Conservation (phyloP, 495 filamentous ascomycete genomes). For the Clavariopsis aquatica region DNA sequence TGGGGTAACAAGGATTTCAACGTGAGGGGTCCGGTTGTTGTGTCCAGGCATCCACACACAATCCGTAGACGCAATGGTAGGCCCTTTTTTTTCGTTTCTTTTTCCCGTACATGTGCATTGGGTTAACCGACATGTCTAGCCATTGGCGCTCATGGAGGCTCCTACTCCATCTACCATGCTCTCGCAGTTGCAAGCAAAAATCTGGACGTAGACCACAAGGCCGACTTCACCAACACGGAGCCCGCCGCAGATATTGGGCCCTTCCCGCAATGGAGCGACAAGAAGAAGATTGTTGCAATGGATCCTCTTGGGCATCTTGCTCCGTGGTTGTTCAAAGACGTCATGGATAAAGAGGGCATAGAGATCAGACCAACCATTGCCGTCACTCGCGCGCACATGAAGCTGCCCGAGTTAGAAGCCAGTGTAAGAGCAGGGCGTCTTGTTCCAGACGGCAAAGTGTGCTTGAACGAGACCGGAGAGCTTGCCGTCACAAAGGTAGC, state of each 20-base stretch:
- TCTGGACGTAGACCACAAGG: slow-evolving; percentile 78
- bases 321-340: slow-evolving; percentile 74
- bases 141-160: slow-evolving; percentile 86
- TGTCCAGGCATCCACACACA: slow-evolving; percentile 72
- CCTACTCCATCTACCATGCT: slow-evolving; percentile 96
- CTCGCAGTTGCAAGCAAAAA: slow-evolving; percentile 90
- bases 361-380: slow-evolving; percentile 96
- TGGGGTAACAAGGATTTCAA: slow-evolving; percentile 81
- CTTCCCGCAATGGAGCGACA: slow-evolving; percentile 85
- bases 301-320: slow-evolving; percentile 90
- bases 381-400: slow-evolving; percentile 95
- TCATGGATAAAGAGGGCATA: slow-evolving; percentile 67
- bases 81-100: slow-evolving; percentile 26
- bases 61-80: slow-evolving; percentile 84
- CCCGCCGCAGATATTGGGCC: slow-evolving; percentile 85
- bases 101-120: not conserved
- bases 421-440: slow-evolving; percentile 78
- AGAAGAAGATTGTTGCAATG: slow-evolving; percentile 96
- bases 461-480: slow-evolving; percentile 78
- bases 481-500: slow-evolving; percentile 95
- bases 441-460: slow-evolving; percentile 86
- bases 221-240: slow-evolving; percentile 93
- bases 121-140: slow-evolving; percentile 41
- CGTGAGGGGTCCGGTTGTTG: slow-evolving; percentile 84
- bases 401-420: slow-evolving; percentile 87